Evolutionary conservation across 164 flowering plant species (phyloP).

Genomic region (Warburgia ugandensis): DNA sequence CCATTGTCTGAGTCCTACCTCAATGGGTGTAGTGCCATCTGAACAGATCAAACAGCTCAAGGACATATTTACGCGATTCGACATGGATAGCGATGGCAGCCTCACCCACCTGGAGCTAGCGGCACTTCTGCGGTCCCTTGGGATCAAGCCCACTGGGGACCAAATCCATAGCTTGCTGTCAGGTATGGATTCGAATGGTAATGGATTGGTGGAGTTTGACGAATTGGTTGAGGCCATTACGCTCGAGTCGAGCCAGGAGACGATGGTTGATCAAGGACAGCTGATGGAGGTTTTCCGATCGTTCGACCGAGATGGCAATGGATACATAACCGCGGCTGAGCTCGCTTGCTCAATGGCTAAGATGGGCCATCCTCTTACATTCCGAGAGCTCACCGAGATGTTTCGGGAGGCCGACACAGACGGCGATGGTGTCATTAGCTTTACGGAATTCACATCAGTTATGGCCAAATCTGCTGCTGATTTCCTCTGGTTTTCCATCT

Average conservation of each 20-base stretch:
- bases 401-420: slow-evolving; percentile 70
- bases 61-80: slow-evolving; percentile 79
- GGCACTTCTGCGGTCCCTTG: slow-evolving; percentile 76
- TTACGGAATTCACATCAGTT: slow-evolving; percentile 51
- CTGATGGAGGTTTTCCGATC: slow-evolving; percentile 56
- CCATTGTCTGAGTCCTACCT: too few relatives aligned
- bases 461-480: slow-evolving; percentile 67
- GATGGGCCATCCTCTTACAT: slow-evolving; percentile 77
- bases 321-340: slow-evolving; percentile 76
- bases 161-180: slow-evolving; percentile 46
- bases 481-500: slow-evolving; percentile 15
- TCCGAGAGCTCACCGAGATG: slow-evolving; percentile 60
- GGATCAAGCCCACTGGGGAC: slow-evolving; percentile 72
- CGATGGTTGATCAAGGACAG: slow-evolving; percentile 56
- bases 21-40: slow-evolving; percentile 25
- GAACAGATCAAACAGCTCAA: slow-evolving; percentile 55
- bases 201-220: slow-evolving; percentile 70
- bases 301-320: slow-evolving; percentile 80
- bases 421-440: slow-evolving; percentile 79
- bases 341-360: slow-evolving; percentile 86
- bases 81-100: slow-evolving; percentile 86
- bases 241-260: slow-evolving; percentile 42
- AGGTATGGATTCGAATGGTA: slow-evolving; percentile 63
- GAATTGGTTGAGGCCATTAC: slow-evolving; percentile 49
- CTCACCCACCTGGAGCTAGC: slow-evolving; percentile 86